Percentiles rank a stretch among this genome's conserved stretches.
Conservation (phyloP, 2,329 filamentous ascomycete genomes). For the Periconia digitata region DNA sequence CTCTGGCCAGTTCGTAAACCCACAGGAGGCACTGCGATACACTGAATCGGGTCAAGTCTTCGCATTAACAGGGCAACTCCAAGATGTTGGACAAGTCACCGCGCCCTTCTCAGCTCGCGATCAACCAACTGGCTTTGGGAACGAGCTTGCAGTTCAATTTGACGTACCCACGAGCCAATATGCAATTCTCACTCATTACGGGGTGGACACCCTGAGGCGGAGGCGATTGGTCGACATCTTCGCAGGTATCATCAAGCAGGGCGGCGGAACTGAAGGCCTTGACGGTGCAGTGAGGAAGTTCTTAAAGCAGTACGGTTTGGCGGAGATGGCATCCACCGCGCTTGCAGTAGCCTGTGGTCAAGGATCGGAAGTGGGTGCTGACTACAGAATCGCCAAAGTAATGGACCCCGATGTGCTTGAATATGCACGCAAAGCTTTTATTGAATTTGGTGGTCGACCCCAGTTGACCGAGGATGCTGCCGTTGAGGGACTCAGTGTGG, state of each 20-base stretch:
- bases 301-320: conserved; percentile 80
- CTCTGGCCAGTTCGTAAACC: conserved; percentile 74
- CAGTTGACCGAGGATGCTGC: conserved; percentile 76
- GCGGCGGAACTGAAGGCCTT: conserved; percentile 74
- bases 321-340: conserved; percentile 86
- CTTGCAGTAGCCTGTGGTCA: conserved; percentile 94
- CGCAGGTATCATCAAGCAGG: conserved; percentile 74
- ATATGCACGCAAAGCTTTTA: conserved; percentile 81
- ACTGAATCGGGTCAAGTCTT: conserved; percentile 82
- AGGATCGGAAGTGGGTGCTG: conserved; percentile 75
- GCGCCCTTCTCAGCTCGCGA: conserved; percentile 66
- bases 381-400: conserved; percentile 68
- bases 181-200: conserved; percentile 87
- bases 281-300: conserved; percentile 83
- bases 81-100: conserved; percentile 78
- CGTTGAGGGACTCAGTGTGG: conserved; percentile 65
- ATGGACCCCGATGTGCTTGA: conserved; percentile 86
- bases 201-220: conserved; percentile 82
- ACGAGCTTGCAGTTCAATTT: conserved; percentile 95
- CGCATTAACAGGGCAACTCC: conserved; percentile 69
- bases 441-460: conserved; percentile 88
- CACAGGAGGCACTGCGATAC: conserved; percentile 60
- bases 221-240: conserved; percentile 90
- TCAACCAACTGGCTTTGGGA: conserved; percentile 77
- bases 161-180: conserved; percentile 81